Percentiles rank a stretch among this genome's conserved stretches.
These are phyloP conservation scores for Kalmusia sp. DNA, from an alignment of 2,329 filamentous ascomycete species.

Conservation along the genomic window DNA sequence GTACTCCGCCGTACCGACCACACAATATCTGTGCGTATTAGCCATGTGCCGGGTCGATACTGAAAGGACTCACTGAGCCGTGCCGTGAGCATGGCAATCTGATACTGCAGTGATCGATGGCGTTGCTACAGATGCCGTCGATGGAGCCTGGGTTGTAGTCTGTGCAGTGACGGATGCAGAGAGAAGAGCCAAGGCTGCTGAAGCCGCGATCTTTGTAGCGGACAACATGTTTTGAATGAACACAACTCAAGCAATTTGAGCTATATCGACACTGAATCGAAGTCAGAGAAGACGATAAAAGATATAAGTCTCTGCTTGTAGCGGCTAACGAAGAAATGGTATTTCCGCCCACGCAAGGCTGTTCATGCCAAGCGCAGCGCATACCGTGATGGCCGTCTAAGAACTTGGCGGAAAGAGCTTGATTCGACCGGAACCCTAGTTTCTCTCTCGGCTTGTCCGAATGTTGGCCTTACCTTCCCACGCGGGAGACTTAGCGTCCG, in stretches of 20 bases:
- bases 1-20: constrained; percentile 52
- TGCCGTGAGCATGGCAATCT: constrained; percentile 59
- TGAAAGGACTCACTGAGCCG: constrained; percentile 47
- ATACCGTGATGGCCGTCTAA: constrained; percentile 38
- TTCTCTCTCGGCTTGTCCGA: not conserved
- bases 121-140: constrained; percentile 16
- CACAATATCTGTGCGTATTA: constrained; percentile 50
- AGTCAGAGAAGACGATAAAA: not conserved
- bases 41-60: not conserved
- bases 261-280: no score
- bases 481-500: constrained; percentile 1
- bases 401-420: constrained; percentile 8
- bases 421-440: constrained; percentile 7
- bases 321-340: not conserved
- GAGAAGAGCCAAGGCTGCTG: constrained; percentile 11
- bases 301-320: constrained; percentile 1
- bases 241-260: not conserved
- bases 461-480: not conserved
- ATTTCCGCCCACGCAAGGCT: constrained; percentile 1
- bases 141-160: constrained; percentile 16
- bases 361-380: constrained; percentile 20
- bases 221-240: constrained; percentile 8
- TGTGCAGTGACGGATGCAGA: constrained; percentile 22
- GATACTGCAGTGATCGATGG: constrained; percentile 56
- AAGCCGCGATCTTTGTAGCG: constrained; percentile 13